phyloP scores from a whole-genome alignment of 2,329 filamentous ascomycete genomes.

The Penicillium sclerotigenum region DNA sequence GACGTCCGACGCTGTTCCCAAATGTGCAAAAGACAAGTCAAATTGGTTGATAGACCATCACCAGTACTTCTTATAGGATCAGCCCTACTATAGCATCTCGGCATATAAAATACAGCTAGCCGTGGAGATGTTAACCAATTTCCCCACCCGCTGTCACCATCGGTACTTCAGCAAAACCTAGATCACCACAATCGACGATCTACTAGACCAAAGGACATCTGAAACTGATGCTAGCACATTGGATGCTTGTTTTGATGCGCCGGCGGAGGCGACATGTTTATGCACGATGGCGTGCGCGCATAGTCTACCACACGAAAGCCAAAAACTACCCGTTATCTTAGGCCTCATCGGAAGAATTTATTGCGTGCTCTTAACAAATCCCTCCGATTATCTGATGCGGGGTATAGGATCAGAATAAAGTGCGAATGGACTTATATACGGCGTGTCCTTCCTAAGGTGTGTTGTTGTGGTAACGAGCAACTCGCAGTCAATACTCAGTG shows the following conservation, averaged over 20 bases:
- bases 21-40: not conserved
- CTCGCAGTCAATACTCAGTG: not conserved
- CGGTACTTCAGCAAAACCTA: not conserved
- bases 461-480: not conserved
- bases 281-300: constrained; percentile 25
- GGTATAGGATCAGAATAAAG: not conserved
- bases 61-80: not conserved
- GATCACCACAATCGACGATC: not conserved
- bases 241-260: not conserved
- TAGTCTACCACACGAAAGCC: not conserved
- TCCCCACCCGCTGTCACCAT: constrained; percentile 21
- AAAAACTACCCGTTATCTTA: constrained; percentile 10
- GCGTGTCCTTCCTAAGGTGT: not conserved
- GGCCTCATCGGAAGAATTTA: constrained; percentile 9
- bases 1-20: not conserved
- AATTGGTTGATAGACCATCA: not conserved
- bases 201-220: not conserved
- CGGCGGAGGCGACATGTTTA: constrained; percentile 11
- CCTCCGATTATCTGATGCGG: constrained; percentile 5
- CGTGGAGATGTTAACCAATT: constrained; percentile 6
- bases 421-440: not conserved
- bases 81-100: not conserved
- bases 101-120: not conserved
- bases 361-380: constrained; percentile 27
- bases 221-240: not conserved